Base-by-base conservation (phyloP, 2,329 filamentous ascomycete species). In the Trichoderma harzianum region DNA sequence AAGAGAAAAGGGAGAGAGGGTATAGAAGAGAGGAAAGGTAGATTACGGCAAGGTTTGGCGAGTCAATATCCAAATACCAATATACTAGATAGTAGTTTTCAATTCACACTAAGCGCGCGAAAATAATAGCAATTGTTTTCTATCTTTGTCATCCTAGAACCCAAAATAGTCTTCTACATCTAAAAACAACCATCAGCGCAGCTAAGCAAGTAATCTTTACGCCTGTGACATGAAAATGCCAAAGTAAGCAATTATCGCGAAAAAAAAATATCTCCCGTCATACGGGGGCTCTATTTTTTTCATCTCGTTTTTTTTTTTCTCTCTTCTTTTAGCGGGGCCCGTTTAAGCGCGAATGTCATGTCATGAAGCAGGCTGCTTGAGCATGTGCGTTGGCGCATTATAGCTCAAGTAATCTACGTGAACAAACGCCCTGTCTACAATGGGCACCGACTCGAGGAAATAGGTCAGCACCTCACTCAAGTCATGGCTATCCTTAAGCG, bases 381-480 rank as follows among this genome's bases (percentile, higher is more conserved):
- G 76, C 83, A 90, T 88, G 76, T 90, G 88, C 4, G 88, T 90
- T 1, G 88, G 88, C 71, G 88, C 82, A 74, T 90, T 90, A 76
- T 89, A 90, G 69, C 85, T 89, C 24, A 87, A 85, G 75, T 91
- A 91, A 76, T 91, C 89, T 24, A 89, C 86, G 74, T 92, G 90
- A 18, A 92, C 90, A 81, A 92, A 92, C 0, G 90, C 90, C 71
- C 90, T 84, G 77, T 92, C 90, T 34, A 96, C 93, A 75, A 91
- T 91, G 28, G 93, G 93, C 53, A 96, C 92, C 72, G 91, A 93
- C 83, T 96, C 93, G 39, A 96, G 85, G 73, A 96, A 93, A 82
- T 96, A 95, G 77, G 94, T 92, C 81, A 97, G 80, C 72, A 89
- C 90, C 84, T 95, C 92, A 60, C 86, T 87, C 69, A 97, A 82